Percentiles rank a stretch among this genome's conserved stretches.
Evolutionary conservation across 441 rosid species (phyloP).

Genomic region (Jatropha podagrica): DNA sequence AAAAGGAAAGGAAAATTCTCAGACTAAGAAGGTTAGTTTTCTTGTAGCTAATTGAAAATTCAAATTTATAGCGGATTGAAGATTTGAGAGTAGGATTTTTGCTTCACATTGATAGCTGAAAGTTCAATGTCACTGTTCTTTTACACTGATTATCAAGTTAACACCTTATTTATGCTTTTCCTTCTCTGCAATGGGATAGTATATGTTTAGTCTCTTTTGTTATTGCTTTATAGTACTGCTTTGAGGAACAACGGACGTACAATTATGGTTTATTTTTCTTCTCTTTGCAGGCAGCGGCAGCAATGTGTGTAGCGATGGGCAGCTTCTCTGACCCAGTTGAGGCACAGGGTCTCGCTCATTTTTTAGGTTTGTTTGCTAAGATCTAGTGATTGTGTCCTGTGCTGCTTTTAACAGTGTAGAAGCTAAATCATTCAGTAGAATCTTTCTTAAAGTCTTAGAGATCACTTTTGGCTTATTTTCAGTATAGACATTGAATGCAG

Average conservation of each 20-base stretch:
- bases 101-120: not conserved
- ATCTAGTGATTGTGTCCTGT: not conserved
- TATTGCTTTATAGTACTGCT: not conserved
- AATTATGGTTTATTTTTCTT: not conserved
- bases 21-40: slow-evolving; percentile 79
- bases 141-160: not conserved
- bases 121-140: not conserved
- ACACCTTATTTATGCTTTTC: not conserved
- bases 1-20: slow-evolving; percentile 37
- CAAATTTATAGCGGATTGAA: not conserved
- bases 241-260: not conserved
- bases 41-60: not conserved
- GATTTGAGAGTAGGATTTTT: not conserved
- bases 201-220: not conserved
- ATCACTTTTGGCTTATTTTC: not conserved
- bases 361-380: slow-evolving; percentile 59
- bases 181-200: not conserved
- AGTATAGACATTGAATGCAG: not conserved
- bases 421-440: not conserved
- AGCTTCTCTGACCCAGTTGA: slow-evolving; percentile 94
- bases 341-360: slow-evolving; percentile 96
- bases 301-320: slow-evolving; percentile 96
- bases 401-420: not conserved
- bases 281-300: slow-evolving; percentile 85
- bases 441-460: not conserved